Conservation (phyloP, 345 rosid species). For the Microcos paniculata region DNA sequence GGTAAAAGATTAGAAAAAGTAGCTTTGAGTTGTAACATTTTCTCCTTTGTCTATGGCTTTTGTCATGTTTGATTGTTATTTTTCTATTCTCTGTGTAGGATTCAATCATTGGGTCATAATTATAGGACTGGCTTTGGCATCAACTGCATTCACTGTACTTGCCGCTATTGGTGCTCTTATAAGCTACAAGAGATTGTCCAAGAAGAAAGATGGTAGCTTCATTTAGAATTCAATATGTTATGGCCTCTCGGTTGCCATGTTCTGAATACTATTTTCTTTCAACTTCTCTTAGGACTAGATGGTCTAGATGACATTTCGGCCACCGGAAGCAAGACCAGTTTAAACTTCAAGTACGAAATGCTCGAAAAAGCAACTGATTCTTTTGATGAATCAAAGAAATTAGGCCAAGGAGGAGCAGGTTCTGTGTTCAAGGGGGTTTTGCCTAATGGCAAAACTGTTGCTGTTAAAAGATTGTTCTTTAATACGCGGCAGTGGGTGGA, state of each 20-base stretch:
- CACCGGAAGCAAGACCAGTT: not conserved
- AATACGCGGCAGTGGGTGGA: slow-evolving; percentile 73
- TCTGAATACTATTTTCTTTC: not conserved
- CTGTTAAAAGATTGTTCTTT: slow-evolving; percentile 66
- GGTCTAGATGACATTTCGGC: not conserved
- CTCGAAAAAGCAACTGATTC: slow-evolving; percentile 65
- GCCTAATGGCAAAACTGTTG: slow-evolving; percentile 64
- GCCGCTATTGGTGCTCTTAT: slow-evolving; percentile 6
- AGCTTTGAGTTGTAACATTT: slow-evolving; percentile 13
- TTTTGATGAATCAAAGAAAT: slow-evolving; percentile 57
- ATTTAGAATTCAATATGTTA: not conserved
- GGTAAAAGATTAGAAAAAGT: not conserved
- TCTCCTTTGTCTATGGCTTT: not conserved
- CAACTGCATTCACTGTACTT: slow-evolving; percentile 21
- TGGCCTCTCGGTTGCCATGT: not conserved
- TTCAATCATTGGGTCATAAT: slow-evolving; percentile 12
- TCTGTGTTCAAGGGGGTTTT: slow-evolving; percentile 77
- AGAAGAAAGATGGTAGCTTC: not conserved
- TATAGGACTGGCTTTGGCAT: slow-evolving; percentile 27
- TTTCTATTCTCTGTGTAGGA: not conserved
- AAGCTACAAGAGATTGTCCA: slow-evolving; percentile 1
- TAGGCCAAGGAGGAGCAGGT: slow-evolving; percentile 87
- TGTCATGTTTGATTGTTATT: not conserved
- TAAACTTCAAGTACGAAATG: slow-evolving; percentile 53
- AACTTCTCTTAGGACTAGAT: no score